Percentiles rank a stretch among this genome's conserved stretches.
phyloP scores from a whole-genome alignment of 106 monocot genomes.

The Amphibolis antarctica region DNA sequence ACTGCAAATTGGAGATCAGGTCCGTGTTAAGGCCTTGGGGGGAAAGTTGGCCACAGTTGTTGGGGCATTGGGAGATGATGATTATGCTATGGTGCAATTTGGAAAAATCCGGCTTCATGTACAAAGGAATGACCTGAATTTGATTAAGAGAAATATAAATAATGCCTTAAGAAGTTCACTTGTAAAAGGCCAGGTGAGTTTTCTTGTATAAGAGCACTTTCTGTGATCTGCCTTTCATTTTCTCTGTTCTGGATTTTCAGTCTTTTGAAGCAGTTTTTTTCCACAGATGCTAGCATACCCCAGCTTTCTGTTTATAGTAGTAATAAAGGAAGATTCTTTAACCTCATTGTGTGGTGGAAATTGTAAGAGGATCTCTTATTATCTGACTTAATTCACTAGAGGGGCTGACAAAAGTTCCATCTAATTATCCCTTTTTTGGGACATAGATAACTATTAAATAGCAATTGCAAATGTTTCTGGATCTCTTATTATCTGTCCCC shows the following conservation, averaged over 20 bases:
- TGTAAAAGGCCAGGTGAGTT: conserved; percentile 22
- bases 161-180: not conserved
- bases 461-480: no score
- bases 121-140: conserved; percentile 41
- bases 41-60: conserved; percentile 49
- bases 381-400: no score
- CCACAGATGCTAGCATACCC: not conserved
- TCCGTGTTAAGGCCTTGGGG: conserved; percentile 55
- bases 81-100: conserved; percentile 38
- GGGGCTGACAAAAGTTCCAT: not conserved
- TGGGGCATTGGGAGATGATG: conserved; percentile 43
- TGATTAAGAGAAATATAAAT: conserved; percentile 15
- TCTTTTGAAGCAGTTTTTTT: not conserved
- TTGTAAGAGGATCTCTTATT: not conserved
- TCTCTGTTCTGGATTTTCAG: no score
- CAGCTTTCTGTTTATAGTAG: not conserved
- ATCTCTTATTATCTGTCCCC: no score
- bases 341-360: not conserved
- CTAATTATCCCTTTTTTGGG: no score
- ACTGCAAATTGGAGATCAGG: conserved; percentile 62
- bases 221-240: no score
- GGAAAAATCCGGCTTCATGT: conserved; percentile 68
- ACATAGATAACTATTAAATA: no score
- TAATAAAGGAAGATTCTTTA: not conserved
- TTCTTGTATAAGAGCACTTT: not conserved